phyloP scores from a whole-genome alignment of 495 filamentous ascomycete genomes.

The Aspergillus steynii region DNA sequence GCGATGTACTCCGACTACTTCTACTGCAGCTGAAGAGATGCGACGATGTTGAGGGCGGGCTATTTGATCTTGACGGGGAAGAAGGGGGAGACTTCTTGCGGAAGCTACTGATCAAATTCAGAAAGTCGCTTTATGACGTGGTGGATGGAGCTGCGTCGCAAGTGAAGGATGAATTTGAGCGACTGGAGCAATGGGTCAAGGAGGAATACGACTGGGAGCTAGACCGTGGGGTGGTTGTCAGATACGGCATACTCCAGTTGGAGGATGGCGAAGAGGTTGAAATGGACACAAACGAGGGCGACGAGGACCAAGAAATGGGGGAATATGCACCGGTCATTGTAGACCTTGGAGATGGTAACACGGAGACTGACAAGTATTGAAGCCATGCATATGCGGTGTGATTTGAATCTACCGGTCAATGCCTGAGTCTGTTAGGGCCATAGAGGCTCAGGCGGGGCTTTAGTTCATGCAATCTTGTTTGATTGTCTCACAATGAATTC shows the following conservation, averaged over 20 bases:
- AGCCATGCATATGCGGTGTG: not conserved
- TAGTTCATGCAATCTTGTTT: too few species aligned
- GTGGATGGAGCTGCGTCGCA: conserved; percentile 31
- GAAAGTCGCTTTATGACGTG: conserved; percentile 44
- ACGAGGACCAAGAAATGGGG: conserved; percentile 81
- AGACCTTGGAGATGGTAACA: conserved; percentile 43
- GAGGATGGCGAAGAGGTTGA: conserved; percentile 80
- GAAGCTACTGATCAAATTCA: conserved; percentile 54
- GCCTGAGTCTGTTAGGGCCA: not conserved
- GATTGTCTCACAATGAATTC: too few species aligned
- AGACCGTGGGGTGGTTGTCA: conserved; percentile 53
- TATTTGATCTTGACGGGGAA: conserved; percentile 54
- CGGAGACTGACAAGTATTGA: not conserved
- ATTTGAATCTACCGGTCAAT: not conserved
- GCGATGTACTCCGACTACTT: conserved; percentile 60
- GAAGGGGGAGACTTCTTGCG: conserved; percentile 58
- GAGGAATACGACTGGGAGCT: conserved; percentile 67
- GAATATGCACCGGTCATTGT: conserved; percentile 88
- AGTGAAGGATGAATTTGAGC: conserved; percentile 54
- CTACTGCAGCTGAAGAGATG: conserved; percentile 71
- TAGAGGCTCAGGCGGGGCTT: too few species aligned
- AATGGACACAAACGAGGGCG: conserved; percentile 70
- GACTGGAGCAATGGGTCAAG: conserved; percentile 56
- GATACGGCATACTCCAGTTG: conserved; percentile 65
- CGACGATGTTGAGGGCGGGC: conserved; percentile 63